Evolutionary conservation across 163 green algal genomes (phyloP).

Genomic region (Coccomyxa subellipsoidea): DNA sequence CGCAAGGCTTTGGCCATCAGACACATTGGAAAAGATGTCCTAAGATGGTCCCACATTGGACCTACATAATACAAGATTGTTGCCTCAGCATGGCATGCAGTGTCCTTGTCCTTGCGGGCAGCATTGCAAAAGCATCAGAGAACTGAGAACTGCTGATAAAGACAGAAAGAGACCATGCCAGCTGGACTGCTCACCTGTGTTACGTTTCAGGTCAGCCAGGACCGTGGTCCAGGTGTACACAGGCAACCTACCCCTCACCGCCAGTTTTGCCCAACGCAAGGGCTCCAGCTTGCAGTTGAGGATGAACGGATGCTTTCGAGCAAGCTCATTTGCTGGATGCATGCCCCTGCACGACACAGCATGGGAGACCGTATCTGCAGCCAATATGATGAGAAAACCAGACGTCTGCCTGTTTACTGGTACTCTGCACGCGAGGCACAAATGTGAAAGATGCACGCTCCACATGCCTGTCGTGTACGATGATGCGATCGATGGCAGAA

Average conservation of each 20-base stretch:
- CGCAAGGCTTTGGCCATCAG: too few species aligned
- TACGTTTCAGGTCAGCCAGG: slow-evolving; percentile 4
- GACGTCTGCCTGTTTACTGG: too few species aligned
- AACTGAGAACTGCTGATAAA: too few species aligned
- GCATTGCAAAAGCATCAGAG: too few species aligned
- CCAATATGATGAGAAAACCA: neutral
- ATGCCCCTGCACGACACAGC: slow-evolving; percentile 12
- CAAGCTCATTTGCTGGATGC: neutral
- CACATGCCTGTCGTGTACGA: neutral
- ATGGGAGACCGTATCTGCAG: too few species aligned
- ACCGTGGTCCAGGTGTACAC: slow-evolving; percentile 11
- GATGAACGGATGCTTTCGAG: slow-evolving; percentile 11
- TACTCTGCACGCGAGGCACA: too few species aligned
- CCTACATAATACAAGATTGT: neutral
- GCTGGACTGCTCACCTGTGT: neutral
- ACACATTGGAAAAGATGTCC: too few species aligned
- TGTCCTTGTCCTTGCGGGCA: too few species aligned
- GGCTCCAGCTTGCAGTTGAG: slow-evolving; percentile 4
- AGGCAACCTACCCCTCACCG: slow-evolving; percentile 8
- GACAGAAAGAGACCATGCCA: too few species aligned
- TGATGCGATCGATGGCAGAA: neutral
- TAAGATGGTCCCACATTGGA: too few species aligned
- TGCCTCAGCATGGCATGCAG: too few species aligned
- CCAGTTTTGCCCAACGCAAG: slow-evolving; percentile 2
- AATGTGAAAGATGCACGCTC: neutral